phyloP scores from a whole-genome alignment of 1,284 basidiomycete species.

The Trametes sp. region DNA sequence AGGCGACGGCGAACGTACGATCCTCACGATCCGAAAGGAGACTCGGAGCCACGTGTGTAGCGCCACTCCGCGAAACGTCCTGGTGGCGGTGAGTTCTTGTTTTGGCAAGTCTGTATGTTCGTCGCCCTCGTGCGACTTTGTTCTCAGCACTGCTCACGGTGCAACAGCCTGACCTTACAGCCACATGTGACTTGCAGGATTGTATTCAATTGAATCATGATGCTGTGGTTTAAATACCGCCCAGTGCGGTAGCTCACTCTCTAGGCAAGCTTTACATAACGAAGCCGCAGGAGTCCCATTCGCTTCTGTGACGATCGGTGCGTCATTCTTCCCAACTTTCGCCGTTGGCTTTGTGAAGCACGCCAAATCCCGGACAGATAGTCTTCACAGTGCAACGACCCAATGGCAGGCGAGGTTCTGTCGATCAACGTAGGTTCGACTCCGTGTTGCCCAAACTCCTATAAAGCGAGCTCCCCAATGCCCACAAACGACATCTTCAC shows the following conservation, averaged over 20 bases:
- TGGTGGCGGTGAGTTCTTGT: not conserved
- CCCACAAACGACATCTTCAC: not conserved
- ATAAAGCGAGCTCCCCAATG: not conserved
- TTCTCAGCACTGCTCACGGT: not conserved
- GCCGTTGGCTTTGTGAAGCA: not conserved
- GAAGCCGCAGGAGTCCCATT: no score
- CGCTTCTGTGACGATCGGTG: not conserved
- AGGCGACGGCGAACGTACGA: not conserved
- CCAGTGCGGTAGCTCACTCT: no score
- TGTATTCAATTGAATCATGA: no score
- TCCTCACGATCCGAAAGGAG: not conserved
- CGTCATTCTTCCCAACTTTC: not conserved
- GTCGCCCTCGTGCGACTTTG: not conserved
- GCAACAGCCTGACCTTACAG: no score
- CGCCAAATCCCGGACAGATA: no score
- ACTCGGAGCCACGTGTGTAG: not conserved
- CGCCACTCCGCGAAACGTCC: not conserved
- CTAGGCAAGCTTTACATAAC: no score
- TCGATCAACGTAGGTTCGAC: not conserved
- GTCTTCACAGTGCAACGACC: not conserved
- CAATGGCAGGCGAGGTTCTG: not conserved
- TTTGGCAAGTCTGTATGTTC: conserved; percentile 7
- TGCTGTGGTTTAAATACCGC: no score
- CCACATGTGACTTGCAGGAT: no score
- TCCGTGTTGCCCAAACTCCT: not conserved